These are phyloP conservation scores for Spiromastix sp. DNA, from an alignment of 2,329 filamentous ascomycete genomes.

Conservation along the genomic window DNA sequence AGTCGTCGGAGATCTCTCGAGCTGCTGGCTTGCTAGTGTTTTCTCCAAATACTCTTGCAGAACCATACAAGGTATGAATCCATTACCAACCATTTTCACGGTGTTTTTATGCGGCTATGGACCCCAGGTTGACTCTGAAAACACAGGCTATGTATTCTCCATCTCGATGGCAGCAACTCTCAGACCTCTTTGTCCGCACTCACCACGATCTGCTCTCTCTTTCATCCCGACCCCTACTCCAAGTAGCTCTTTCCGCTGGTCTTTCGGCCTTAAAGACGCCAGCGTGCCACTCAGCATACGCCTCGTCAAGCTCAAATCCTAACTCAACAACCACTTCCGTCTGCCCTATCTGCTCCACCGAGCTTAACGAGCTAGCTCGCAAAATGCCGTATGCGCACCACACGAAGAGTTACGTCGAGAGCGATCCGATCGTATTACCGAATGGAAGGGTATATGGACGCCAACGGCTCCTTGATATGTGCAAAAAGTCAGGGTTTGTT, in stretches of 20 bases:
- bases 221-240: conserved; percentile 71
- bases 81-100: too few species aligned
- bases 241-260: conserved; percentile 82
- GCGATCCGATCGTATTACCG: conserved; percentile 74
- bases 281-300: conserved; percentile 65
- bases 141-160: conserved; percentile 59
- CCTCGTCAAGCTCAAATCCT: conserved; percentile 44
- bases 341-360: conserved; percentile 91
- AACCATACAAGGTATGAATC: conserved; percentile 51
- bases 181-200: conserved; percentile 70
- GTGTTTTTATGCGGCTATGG: too few species aligned
- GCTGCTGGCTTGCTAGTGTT: conserved; percentile 76
- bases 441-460: conserved; percentile 79
- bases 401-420: conserved; percentile 84
- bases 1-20: conserved; percentile 57
- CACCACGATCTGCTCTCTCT: conserved; percentile 80
- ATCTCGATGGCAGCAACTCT: conserved; percentile 64
- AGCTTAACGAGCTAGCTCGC: conserved; percentile 82
- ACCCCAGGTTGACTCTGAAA: too few species aligned
- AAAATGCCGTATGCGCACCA: conserved; percentile 92
- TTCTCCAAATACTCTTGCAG: conserved; percentile 47
- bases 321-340: conserved; percentile 56
- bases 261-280: conserved; percentile 94
- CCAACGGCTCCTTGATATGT: conserved; percentile 62
- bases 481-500: conserved; percentile 63